Percentiles rank a stretch among this genome's conserved stretches.
Evolutionary conservation across 306 rosid genomes (phyloP).

Genomic region (Sindora glabra): DNA sequence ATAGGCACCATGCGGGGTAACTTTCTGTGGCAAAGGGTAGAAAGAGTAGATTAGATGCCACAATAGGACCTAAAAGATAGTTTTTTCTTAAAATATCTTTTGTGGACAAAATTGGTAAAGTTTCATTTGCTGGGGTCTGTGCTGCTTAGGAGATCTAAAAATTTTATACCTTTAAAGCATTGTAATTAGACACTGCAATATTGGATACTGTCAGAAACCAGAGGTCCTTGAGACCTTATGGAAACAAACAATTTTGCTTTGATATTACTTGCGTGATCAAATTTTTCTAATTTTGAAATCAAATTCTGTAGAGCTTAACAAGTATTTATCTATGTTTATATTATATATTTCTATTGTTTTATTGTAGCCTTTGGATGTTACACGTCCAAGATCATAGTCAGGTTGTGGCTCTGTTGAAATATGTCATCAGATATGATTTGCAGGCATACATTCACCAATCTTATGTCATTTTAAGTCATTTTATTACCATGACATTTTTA

Average conservation of each 20-base stretch:
- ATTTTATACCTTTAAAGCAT: too few species aligned
- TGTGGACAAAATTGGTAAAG: background rate
- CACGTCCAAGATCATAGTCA: constrained; percentile 92
- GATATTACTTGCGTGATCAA: background rate
- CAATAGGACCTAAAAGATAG: too few species aligned
- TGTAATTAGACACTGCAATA: background rate
- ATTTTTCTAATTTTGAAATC: background rate
- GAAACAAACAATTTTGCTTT: background rate
- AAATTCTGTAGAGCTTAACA: background rate
- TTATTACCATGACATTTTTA: constrained; percentile 9
- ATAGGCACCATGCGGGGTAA: too few species aligned
- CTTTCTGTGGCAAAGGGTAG: too few species aligned
- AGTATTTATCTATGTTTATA: background rate
- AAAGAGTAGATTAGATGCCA: too few species aligned
- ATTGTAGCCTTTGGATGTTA: constrained; percentile 88
- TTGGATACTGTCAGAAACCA: too few species aligned
- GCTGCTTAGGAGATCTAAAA: background rate
- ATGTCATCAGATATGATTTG: constrained; percentile 92
- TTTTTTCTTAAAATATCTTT: too few species aligned
- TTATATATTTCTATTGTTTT: constrained; percentile 8
- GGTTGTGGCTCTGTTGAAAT: constrained; percentile 82
- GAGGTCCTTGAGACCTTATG: background rate
- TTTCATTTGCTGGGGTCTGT: background rate
- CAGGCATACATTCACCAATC: constrained; percentile 77
- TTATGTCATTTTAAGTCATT: constrained; percentile 81